A percentile compares a stretch with the other conserved stretches of the same genome.
phyloP scores from a whole-genome alignment of 2,329 filamentous ascomycete genomes.

The Apiospora aurea region DNA sequence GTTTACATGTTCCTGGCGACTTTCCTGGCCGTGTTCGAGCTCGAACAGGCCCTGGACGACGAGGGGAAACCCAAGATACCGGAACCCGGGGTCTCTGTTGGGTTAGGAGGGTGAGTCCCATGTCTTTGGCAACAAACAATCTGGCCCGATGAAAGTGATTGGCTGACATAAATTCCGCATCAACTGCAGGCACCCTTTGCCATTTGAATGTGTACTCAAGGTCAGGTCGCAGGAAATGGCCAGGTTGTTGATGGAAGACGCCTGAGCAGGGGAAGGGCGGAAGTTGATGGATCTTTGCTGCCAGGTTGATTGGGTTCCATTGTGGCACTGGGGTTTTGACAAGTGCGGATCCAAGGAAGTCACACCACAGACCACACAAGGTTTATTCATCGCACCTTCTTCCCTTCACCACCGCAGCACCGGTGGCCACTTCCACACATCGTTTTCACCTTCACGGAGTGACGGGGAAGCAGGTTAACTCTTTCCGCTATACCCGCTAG shows the following conservation, averaged over 20 bases:
- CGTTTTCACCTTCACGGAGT: not conserved
- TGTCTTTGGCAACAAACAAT: not conserved
- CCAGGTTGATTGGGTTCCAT: not conserved
- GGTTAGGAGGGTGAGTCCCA: conserved; percentile 29
- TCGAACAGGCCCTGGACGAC: conserved; percentile 42
- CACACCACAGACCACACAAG: not conserved
- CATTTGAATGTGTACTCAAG: conserved; percentile 28
- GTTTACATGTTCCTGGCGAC: conserved; percentile 51
- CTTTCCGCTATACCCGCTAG: not conserved
- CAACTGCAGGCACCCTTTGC: conserved; percentile 25
- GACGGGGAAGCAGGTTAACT: not conserved
- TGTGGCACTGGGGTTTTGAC: not conserved
- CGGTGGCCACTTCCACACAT: not conserved
- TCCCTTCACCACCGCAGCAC: not conserved
- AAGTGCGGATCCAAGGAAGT: conserved; percentile 6
- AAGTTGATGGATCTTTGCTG: not conserved
- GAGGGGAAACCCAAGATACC: conserved; percentile 38
- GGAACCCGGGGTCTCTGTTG: conserved; percentile 28
- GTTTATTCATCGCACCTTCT: not conserved
- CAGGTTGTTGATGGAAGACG: conserved; percentile 25
- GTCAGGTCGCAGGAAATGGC: conserved; percentile 28
- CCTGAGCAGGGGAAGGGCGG: not conserved
- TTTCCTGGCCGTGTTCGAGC: conserved; percentile 47
- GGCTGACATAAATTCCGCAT: not conserved
- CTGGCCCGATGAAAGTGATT: not conserved